These are phyloP conservation scores for Aspergillus brasiliensis DNA, from an alignment of 2,329 filamentous ascomycete species.

Conservation along the genomic window DNA sequence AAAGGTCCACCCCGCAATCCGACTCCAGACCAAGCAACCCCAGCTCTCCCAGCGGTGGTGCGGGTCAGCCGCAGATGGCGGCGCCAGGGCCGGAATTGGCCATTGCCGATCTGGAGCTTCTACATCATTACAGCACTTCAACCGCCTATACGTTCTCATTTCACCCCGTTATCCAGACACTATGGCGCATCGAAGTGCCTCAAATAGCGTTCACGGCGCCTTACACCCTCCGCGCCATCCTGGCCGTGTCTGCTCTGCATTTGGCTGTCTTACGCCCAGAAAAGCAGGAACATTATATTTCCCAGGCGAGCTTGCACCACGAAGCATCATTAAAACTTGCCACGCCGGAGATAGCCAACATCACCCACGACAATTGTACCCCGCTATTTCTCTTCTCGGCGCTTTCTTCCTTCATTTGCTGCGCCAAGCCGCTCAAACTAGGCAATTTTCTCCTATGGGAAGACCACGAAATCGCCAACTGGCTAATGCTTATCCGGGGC, in stretches of 20 bases:
- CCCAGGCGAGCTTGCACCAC: constrained; percentile 42
- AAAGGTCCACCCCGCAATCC: neutral
- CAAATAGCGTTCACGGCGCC: constrained; percentile 50
- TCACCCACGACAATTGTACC: constrained; percentile 37
- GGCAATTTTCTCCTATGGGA: constrained; percentile 41
- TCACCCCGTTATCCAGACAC: constrained; percentile 44
- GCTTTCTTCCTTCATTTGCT: constrained; percentile 40
- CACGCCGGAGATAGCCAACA: constrained; percentile 34
- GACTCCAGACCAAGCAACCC: neutral
- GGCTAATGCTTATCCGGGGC: constrained; percentile 43
- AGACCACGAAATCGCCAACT: constrained; percentile 38
- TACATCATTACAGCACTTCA: constrained; percentile 56
- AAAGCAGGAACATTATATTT: constrained; percentile 41
- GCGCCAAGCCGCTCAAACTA: constrained; percentile 37
- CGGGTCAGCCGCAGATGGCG: neutral
- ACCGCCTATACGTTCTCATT: constrained; percentile 53
- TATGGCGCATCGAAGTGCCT: constrained; percentile 53
- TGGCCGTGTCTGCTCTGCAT: constrained; percentile 55
- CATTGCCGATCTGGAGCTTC: constrained; percentile 53
- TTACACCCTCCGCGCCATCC: constrained; percentile 53
- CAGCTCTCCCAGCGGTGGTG: neutral
- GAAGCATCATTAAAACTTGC: constrained; percentile 35
- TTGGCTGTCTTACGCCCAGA: constrained; percentile 45
- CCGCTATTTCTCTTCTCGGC: constrained; percentile 45
- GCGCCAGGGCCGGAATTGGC: constrained; percentile 12